These are phyloP conservation scores for Paraphoma chrysanthemicola DNA, from an alignment of 2,329 filamentous ascomycete species.

Conservation along the genomic window DNA sequence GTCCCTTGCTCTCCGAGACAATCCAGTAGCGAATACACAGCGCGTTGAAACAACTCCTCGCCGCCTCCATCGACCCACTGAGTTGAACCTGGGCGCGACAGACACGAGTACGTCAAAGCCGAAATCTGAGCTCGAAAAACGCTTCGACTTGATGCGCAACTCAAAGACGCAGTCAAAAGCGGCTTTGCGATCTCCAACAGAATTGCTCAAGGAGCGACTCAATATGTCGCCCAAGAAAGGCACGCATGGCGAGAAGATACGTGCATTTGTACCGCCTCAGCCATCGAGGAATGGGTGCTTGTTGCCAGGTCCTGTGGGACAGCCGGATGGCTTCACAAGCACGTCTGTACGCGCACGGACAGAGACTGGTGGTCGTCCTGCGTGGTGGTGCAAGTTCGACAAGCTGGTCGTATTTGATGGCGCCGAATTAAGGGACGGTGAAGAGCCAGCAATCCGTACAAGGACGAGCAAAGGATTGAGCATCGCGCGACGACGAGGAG, in stretches of 20 bases:
- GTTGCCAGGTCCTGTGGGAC: conserved; percentile 32
- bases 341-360: conserved; percentile 36
- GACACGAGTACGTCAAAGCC: conserved; percentile 21
- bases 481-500: conserved; percentile 36
- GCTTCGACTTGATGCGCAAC: conserved; percentile 40
- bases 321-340: conserved; percentile 31
- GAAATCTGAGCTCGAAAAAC: conserved; percentile 40
- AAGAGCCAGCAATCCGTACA: conserved; percentile 22
- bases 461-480: conserved; percentile 40
- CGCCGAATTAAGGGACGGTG: conserved; percentile 16
- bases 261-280: conserved; percentile 35
- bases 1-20: conserved; percentile 11
- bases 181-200: conserved; percentile 40
- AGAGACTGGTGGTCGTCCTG: conserved; percentile 24
- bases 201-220: conserved; percentile 37
- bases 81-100: conserved; percentile 32
- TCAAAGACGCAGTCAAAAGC: conserved; percentile 38
- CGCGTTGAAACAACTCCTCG: conserved; percentile 20
- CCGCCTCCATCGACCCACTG: conserved; percentile 36
- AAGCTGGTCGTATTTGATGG: conserved; percentile 44
- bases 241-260: conserved; percentile 24
- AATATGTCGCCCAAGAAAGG: conserved; percentile 30
- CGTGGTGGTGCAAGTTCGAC: conserved; percentile 47
- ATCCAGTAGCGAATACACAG: conserved; percentile 10
- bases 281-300: conserved; percentile 36